A percentile compares a stretch with the other conserved stretches of the same genome.
Conservation (phyloP, 2,329 filamentous ascomycete species). For the Scolecobasidium constrictum region DNA sequence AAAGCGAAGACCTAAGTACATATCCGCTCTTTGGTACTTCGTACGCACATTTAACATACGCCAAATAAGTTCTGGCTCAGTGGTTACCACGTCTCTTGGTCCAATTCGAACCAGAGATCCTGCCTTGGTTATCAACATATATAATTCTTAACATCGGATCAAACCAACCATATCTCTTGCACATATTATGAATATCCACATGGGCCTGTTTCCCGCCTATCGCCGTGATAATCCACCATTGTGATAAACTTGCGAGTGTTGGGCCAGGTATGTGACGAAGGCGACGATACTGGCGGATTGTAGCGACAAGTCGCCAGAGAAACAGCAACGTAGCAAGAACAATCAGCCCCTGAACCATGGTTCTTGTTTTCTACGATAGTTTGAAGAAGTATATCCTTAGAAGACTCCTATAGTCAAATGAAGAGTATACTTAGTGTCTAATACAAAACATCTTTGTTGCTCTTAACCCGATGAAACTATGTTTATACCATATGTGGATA, state of each 20-base stretch:
- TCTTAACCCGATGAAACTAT: too few species aligned
- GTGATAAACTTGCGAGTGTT: slow-evolving; percentile 25
- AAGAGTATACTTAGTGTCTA: too few species aligned
- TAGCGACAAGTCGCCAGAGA: background rate
- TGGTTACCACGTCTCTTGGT: slow-evolving; percentile 8
- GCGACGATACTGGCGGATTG: slow-evolving; percentile 5
- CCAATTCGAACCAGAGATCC: slow-evolving; percentile 22
- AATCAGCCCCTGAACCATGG: too few species aligned
- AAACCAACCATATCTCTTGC: slow-evolving; percentile 18
- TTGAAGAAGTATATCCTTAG: too few species aligned
- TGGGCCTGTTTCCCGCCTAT: background rate
- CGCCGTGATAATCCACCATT: slow-evolving; percentile 22
- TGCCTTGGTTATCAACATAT: slow-evolving; percentile 24
- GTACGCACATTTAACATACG: slow-evolving; percentile 9
- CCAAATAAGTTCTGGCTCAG: slow-evolving; percentile 6
- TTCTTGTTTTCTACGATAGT: too few species aligned
- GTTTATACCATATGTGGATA: too few species aligned
- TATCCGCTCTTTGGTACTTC: slow-evolving; percentile 2
- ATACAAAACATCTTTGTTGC: too few species aligned
- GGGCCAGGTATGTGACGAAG: slow-evolving; percentile 18
- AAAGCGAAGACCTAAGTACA: slow-evolving; percentile 9
- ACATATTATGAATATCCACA: background rate
- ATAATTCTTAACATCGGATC: slow-evolving; percentile 29
- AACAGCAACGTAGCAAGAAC: too few species aligned
- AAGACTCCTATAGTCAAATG: too few species aligned